These are phyloP conservation scores for Solanum aculeatissimum DNA, from an alignment of 305 asterid genomes.

Conservation along the genomic window DNA sequence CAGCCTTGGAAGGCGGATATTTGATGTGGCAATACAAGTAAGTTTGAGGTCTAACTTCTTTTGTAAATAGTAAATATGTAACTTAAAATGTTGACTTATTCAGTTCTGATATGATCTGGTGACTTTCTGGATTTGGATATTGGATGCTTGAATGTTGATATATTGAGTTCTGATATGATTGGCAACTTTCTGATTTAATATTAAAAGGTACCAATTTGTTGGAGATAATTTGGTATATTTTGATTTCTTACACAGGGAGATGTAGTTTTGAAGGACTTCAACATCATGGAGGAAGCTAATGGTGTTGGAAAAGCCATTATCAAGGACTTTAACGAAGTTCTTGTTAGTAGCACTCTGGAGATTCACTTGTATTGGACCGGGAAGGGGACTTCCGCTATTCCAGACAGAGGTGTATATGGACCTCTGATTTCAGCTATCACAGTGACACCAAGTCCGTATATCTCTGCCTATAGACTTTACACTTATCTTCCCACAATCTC, in stretches of 20 bases:
- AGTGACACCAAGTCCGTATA: constrained; percentile 68
- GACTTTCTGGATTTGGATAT: not conserved
- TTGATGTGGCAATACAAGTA: constrained; percentile 86
- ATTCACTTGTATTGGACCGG: constrained; percentile 96
- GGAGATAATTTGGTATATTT: not conserved
- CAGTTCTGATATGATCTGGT: not conserved
- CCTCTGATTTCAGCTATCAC: constrained; percentile 89
- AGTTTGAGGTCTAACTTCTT: constrained; percentile 5
- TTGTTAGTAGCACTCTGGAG: constrained; percentile 67
- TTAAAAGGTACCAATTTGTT: not conserved
- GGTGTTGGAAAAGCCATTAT: constrained; percentile 50
- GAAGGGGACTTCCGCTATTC: constrained; percentile 86
- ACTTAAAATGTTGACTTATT: not conserved
- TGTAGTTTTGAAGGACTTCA: constrained; percentile 52
- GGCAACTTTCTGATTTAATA: not conserved
- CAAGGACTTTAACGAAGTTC: constrained; percentile 25
- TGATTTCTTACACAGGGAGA: constrained; percentile 44
- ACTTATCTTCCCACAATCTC: not conserved
- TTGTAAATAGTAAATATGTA: not conserved
- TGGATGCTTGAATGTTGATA: not conserved
- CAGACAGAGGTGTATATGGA: constrained; percentile 77
- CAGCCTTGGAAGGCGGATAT: constrained; percentile 72
- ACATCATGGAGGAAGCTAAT: constrained; percentile 46
- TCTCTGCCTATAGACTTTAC: not conserved
- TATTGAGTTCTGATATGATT: not conserved